These are phyloP conservation scores for Neonectria punicea DNA, from an alignment of 2,329 filamentous ascomycete species.

Conservation along the genomic window DNA sequence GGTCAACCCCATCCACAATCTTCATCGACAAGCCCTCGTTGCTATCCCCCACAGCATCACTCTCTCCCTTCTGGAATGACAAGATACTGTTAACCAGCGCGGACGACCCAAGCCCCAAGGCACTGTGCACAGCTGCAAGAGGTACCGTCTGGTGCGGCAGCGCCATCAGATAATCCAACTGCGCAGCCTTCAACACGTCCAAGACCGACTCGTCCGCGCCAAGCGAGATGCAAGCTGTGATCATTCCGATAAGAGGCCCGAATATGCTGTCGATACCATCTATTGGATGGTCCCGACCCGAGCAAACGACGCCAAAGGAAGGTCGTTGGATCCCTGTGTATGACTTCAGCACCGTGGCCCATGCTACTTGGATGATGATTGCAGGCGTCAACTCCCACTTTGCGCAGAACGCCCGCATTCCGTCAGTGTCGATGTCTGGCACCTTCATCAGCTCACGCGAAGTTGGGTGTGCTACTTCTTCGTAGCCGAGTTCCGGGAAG, in stretches of 20 bases:
- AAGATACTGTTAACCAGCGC: slow-evolving; percentile 48
- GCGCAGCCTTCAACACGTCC: slow-evolving; percentile 55
- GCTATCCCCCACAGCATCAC: no score
- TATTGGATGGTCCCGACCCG: slow-evolving; percentile 63
- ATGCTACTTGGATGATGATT: slow-evolving; percentile 61
- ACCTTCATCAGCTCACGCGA: slow-evolving; percentile 24
- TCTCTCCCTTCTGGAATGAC: slow-evolving; percentile 42
- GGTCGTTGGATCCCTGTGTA: slow-evolving; percentile 60
- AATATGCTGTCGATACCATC: slow-evolving; percentile 58
- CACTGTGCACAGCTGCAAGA: slow-evolving; percentile 56
- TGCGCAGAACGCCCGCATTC: slow-evolving; percentile 50
- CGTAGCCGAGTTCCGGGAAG: slow-evolving; percentile 4
- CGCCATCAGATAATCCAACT: slow-evolving; percentile 57
- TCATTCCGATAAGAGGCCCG: slow-evolving; percentile 66
- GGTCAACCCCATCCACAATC: no score
- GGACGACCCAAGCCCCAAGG: slow-evolving; percentile 32
- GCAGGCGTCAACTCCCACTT: slow-evolving; percentile 57
- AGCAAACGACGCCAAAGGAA: slow-evolving; percentile 64
- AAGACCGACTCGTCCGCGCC: slow-evolving; percentile 46
- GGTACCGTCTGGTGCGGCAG: slow-evolving; percentile 62
- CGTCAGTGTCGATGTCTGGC: slow-evolving; percentile 14
- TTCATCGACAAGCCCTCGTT: no score
- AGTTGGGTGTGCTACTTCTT: neutral
- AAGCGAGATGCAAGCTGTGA: slow-evolving; percentile 59
- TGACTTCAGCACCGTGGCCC: slow-evolving; percentile 60